These are phyloP conservation scores for Exophiala mesophila DNA, from an alignment of 2,329 filamentous ascomycete species.

Conservation along the genomic window DNA sequence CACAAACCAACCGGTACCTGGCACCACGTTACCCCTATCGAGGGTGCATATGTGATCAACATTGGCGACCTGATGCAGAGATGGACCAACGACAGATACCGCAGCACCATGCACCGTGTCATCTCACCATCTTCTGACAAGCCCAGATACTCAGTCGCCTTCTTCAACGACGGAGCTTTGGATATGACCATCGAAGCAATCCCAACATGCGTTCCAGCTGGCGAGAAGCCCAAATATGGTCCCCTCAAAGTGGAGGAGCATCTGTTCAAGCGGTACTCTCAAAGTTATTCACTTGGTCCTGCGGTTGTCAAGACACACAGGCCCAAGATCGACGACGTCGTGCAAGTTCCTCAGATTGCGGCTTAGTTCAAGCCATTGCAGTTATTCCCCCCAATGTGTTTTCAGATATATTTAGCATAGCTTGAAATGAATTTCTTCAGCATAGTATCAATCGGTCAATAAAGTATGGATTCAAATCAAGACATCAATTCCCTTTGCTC, in stretches of 20 bases:
- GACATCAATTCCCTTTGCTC: neutral
- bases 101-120: constrained; percentile 49
- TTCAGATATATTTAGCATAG: too few relatives aligned
- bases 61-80: constrained; percentile 51
- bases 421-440: too few relatives aligned
- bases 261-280: constrained; percentile 27
- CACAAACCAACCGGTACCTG: constrained; percentile 8
- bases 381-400: too few relatives aligned
- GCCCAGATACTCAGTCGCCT: constrained; percentile 1
- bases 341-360: neutral
- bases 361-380: neutral
- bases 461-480: too few relatives aligned
- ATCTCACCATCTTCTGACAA: constrained; percentile 31
- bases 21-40: constrained; percentile 30
- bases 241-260: constrained; percentile 34
- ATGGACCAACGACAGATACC: constrained; percentile 47
- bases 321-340: neutral
- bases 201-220: constrained; percentile 32
- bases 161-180: constrained; percentile 12
- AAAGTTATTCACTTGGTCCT: constrained; percentile 24
- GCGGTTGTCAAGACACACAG: neutral
- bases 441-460: too few relatives aligned
- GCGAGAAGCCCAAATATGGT: constrained; percentile 30
- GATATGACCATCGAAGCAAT: constrained; percentile 34
- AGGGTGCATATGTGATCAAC: constrained; percentile 47